A percentile compares a stretch with the other conserved stretches of the same genome.
phyloP scores from a whole-genome alignment of 768 basidiomycete genomes.

The Pleurotus citrinopileatus region DNA sequence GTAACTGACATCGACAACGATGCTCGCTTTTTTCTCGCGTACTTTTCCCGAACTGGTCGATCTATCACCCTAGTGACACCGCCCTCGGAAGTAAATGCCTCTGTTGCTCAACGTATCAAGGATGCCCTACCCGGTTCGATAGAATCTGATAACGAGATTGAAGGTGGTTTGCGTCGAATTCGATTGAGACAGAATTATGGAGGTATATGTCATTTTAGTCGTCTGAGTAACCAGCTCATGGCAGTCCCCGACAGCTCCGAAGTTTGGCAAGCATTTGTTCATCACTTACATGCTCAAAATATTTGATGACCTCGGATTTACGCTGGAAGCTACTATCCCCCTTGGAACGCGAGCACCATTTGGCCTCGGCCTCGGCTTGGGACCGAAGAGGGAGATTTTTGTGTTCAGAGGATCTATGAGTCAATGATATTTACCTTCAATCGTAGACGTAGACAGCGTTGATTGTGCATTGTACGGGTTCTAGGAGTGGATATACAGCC shows the following conservation, averaged over 20 bases:
- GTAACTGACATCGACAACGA: slow-evolving; percentile 39
- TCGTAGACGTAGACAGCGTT: no score
- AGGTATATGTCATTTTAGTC: slow-evolving; percentile 18
- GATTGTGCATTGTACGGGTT: not conserved
- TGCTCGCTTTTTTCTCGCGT: slow-evolving; percentile 62
- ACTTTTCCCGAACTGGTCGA: slow-evolving; percentile 59
- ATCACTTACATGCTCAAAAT: slow-evolving; percentile 62
- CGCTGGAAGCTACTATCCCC: slow-evolving; percentile 65
- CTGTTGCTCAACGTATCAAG: slow-evolving; percentile 36
- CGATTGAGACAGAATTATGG: slow-evolving; percentile 46
- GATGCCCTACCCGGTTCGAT: slow-evolving; percentile 33
- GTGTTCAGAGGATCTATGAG: slow-evolving; percentile 50
- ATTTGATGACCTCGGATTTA: slow-evolving; percentile 53
- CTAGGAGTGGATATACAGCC: not conserved
- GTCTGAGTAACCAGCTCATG: not conserved
- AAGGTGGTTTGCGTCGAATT: slow-evolving; percentile 51
- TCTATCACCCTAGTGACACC: slow-evolving; percentile 48
- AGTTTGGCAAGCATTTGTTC: slow-evolving; percentile 51
- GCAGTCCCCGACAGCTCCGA: slow-evolving; percentile 17
- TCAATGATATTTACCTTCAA: not conserved
- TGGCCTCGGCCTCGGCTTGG: slow-evolving; percentile 39
- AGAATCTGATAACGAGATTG: slow-evolving; percentile 36
- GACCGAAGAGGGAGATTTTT: slow-evolving; percentile 55
- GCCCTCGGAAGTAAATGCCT: slow-evolving; percentile 38
- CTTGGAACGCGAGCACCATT: slow-evolving; percentile 47